These are phyloP conservation scores for Akanthomyces dipterigenus DNA, from an alignment of 2,329 filamentous ascomycete genomes.

Conservation along the genomic window DNA sequence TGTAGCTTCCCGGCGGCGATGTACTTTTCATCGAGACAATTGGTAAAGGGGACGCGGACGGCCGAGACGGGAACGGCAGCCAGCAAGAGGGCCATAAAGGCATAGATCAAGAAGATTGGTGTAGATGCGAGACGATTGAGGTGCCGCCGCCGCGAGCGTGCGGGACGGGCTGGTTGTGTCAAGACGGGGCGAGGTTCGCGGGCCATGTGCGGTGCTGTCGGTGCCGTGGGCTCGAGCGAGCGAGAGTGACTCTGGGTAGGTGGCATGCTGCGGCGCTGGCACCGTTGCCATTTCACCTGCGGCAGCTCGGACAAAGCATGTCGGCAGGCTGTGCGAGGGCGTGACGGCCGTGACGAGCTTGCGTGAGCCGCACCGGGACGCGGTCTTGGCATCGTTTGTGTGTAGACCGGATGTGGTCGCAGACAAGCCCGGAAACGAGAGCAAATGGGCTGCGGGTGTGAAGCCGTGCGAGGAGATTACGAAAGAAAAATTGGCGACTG, in stretches of 20 bases:
- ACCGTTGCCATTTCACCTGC: neutral
- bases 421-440: neutral
- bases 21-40: slow-evolving; percentile 65
- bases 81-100: slow-evolving; percentile 33
- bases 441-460: neutral
- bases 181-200: neutral
- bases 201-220: neutral
- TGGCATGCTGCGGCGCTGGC: neutral
- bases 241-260: neutral
- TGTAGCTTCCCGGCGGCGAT: slow-evolving; percentile 59
- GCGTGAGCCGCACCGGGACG: neutral
- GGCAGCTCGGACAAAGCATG: neutral
- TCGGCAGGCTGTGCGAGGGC: neutral
- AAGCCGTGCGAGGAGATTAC: no score
- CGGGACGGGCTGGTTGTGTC: neutral
- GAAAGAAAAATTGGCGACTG: neutral
- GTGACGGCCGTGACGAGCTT: neutral
- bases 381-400: slow-evolving; percentile 1
- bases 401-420: neutral
- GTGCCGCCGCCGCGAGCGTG: neutral
- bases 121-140: neutral
- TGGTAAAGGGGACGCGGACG: slow-evolving; percentile 70
- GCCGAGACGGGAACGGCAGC: slow-evolving; percentile 41
- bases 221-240: neutral
- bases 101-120: slow-evolving; percentile 13